A percentile compares a stretch with the other conserved stretches of the same genome.
Conservation (phyloP, 2,329 filamentous ascomycete species). For the Cytospora schulzeri region DNA sequence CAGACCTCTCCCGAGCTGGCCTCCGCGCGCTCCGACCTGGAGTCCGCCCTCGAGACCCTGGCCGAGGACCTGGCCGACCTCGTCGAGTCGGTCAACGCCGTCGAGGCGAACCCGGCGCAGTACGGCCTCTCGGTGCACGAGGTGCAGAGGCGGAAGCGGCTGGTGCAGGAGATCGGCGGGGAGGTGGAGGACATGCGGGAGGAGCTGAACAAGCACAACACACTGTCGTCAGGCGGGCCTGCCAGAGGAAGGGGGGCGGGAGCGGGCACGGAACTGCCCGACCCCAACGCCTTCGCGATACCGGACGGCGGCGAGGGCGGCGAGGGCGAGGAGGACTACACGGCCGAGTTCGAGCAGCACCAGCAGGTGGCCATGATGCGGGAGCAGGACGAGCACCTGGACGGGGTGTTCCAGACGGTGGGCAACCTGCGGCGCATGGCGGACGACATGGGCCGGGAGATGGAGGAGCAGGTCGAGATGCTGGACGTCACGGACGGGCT, state of each 20-base stretch:
- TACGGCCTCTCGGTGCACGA: conserved; percentile 86
- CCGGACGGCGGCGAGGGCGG: conserved; percentile 50
- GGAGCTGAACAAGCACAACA: conserved; percentile 68
- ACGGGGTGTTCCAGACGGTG: conserved; percentile 90
- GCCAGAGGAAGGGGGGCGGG: conserved; percentile 34
- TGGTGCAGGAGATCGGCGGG: conserved; percentile 85
- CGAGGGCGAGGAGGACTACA: conserved; percentile 60
- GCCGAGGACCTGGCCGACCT: conserved; percentile 88
- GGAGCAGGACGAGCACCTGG: conserved; percentile 90
- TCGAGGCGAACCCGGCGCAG: conserved; percentile 83
- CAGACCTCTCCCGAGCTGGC: conserved; percentile 81
- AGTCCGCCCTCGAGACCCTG: conserved; percentile 65
- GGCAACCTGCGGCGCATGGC: conserved; percentile 89
- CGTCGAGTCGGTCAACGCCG: conserved; percentile 79
- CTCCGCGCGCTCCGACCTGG: conserved; percentile 72
- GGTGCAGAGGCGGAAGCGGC: conserved; percentile 74
- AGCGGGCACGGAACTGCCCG: conserved; percentile 50
- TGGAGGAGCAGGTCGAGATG: conserved; percentile 93
- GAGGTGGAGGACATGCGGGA: conserved; percentile 89
- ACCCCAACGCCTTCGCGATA: conserved; percentile 61
- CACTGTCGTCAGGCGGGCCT: conserved; percentile 37
- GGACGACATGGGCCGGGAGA: conserved; percentile 91
- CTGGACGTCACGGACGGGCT: conserved; percentile 82
- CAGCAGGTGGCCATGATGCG: conserved; percentile 90
- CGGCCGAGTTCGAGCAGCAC: conserved; percentile 85